These are phyloP conservation scores for Aquilaria malaccensis DNA, from an alignment of 345 rosid genomes.

Conservation along the genomic window DNA sequence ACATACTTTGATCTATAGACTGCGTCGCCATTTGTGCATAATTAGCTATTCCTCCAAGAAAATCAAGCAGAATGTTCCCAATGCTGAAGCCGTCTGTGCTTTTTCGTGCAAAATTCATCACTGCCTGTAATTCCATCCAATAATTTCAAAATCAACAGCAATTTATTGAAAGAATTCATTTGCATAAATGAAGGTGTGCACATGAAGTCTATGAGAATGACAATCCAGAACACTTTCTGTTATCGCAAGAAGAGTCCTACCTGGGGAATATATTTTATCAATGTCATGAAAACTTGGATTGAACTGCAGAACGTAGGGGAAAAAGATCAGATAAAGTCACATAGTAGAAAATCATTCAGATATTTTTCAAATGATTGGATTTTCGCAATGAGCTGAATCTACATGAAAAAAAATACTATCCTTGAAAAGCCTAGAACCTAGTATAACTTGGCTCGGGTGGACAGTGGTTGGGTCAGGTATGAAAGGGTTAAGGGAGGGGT, in stretches of 20 bases:
- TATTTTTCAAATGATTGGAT: no score
- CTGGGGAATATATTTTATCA: slow-evolving; percentile 86
- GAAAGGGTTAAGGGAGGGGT: no score
- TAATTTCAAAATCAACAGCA: background rate
- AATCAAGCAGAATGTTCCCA: slow-evolving; percentile 84
- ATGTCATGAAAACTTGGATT: slow-evolving; percentile 81
- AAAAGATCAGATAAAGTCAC: no score
- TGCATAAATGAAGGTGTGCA: background rate
- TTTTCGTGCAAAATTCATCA: slow-evolving; percentile 73
- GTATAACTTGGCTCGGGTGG: background rate
- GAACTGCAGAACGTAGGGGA: slow-evolving; percentile 36
- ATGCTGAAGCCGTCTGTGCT: slow-evolving; percentile 94
- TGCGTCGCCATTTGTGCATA: slow-evolving; percentile 68
- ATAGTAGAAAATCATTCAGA: no score
- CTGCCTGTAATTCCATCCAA: slow-evolving; percentile 35
- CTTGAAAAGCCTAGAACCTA: background rate
- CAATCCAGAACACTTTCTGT: background rate
- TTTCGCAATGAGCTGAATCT: no score
- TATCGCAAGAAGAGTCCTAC: slow-evolving; percentile 26
- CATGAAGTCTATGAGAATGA: no score
- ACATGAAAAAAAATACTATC: slow-evolving; percentile 7
- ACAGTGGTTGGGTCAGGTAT: no score
- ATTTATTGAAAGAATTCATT: background rate
- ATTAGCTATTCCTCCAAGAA: slow-evolving; percentile 63
- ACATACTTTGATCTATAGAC: slow-evolving; percentile 79